Evolutionary conservation across 176 grass and related monocot species (phyloP).

Genomic region (Poa pratensis): DNA sequence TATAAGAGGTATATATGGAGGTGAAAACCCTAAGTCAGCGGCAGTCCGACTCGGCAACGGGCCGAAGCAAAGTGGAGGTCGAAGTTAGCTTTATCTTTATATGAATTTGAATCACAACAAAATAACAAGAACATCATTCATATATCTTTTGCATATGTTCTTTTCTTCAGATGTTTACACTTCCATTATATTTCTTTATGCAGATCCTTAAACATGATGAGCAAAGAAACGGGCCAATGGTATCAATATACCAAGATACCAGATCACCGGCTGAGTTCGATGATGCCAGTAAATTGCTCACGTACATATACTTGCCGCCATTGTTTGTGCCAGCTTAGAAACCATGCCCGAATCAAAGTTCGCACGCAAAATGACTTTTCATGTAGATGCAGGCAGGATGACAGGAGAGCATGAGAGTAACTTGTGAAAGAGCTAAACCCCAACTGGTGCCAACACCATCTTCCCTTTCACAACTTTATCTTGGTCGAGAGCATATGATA

Average conservation of each 20-base stretch:
- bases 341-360: neutral
- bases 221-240: neutral
- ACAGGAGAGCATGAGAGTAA: neutral
- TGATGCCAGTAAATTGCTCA: neutral
- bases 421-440: neutral
- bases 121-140: too few relatives aligned
- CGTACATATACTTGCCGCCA: too few relatives aligned
- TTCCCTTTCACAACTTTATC: constrained; percentile 24
- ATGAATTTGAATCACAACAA: too few relatives aligned
- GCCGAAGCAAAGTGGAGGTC: too few relatives aligned
- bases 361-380: neutral
- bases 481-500: constrained; percentile 17
- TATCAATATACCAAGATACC: neutral
- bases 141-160: constrained; percentile 28
- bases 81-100: too few relatives aligned
- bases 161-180: constrained; percentile 28
- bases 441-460: constrained; percentile 26
- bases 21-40: too few relatives aligned
- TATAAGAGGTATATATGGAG: too few relatives aligned
- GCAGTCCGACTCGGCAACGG: too few relatives aligned
- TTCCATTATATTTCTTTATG: constrained; percentile 3
- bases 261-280: neutral
- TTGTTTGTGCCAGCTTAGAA: neutral
- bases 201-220: neutral
- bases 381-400: neutral